phyloP scores from a whole-genome alignment of 2,329 filamentous ascomycete species.

The Fusarium fujikuroi region DNA sequence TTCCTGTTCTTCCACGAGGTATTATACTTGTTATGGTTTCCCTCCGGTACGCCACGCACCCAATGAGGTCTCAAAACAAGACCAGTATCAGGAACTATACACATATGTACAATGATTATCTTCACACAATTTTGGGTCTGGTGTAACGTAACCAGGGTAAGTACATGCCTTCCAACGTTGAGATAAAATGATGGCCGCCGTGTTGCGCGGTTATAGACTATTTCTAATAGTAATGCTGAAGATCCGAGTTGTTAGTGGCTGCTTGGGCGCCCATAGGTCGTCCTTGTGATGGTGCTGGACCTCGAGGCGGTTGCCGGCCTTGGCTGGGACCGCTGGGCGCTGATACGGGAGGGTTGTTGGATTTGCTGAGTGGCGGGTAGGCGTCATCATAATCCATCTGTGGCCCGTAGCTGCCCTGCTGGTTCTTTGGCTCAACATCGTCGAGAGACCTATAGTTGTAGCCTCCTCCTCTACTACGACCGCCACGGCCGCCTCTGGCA shows the following conservation, averaged over 20 bases:
- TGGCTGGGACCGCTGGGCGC: slow-evolving; percentile 40
- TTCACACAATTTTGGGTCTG: not conserved
- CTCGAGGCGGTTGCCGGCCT: slow-evolving; percentile 36
- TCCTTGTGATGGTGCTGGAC: slow-evolving; percentile 36
- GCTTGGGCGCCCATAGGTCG: slow-evolving; percentile 40
- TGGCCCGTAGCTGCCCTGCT: slow-evolving; percentile 55
- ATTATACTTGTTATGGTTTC: slow-evolving; percentile 14
- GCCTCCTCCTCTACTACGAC: slow-evolving; percentile 61
- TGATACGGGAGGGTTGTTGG: slow-evolving; percentile 29
- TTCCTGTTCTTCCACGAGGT: slow-evolving; percentile 5
- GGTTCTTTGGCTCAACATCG: slow-evolving; percentile 65
- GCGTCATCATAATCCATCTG: slow-evolving; percentile 62
- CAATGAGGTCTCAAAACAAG: slow-evolving; percentile 7
- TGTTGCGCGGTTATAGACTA: slow-evolving; percentile 11
- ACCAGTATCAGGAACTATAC: not conserved
- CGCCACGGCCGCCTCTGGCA: slow-evolving; percentile 54
- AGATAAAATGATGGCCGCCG: slow-evolving; percentile 2
- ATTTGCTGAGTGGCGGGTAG: slow-evolving; percentile 43
- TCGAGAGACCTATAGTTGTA: slow-evolving; percentile 74
- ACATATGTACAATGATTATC: not conserved
- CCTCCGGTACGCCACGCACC: slow-evolving; percentile 36
- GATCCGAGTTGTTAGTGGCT: slow-evolving; percentile 37
- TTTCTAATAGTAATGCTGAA: slow-evolving; percentile 45
- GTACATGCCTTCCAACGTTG: slow-evolving; percentile 14
- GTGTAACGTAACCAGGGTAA: not conserved